Base-by-base conservation (phyloP, 805 yeast genomes). In the Scheffersomyces stipitis region DNA sequence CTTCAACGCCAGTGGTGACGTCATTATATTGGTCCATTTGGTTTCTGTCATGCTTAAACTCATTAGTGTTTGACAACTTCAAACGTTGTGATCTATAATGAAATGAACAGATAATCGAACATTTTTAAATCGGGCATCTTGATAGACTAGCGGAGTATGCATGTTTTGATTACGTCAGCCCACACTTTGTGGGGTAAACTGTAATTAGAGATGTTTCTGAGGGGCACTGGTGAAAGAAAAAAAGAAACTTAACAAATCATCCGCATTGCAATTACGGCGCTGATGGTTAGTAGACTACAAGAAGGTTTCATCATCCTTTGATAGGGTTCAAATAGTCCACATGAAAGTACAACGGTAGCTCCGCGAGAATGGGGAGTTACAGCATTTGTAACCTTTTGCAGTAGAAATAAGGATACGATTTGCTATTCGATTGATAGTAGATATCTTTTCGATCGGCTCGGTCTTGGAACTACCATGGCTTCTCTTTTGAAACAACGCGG, bases 1-100 rank as follows among this genome's bases (percentile, higher is more conserved):
- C 46, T 20, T 20, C 24, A 20, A 20, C 24, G 7, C 24, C 24
- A 20, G 24, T 20, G 24, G 24, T 7, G 24, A 20, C 9, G 24
- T 20, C 7, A 20, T 20, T 20, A 20, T 20, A 20, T 20, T 20
- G 24, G 24, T 20, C 24, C 24, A 20, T 20, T 20, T 7, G 24
- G 24, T 10, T 20, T 20, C 24, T 10, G 7, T 20, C 24, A 20
- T 20, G 24, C 9, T 10, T 7, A 20, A 7, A 10, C 24, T 20
- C 10, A 7, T 10, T 20, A 20, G 24, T 20, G 24, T 20, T 7
- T 20, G 24, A 20, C 24, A 20, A 20, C 24, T 20, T 10, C 10
- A 7, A 20, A 20, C 10, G 24, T 20, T 20, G 24, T 20, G 24
- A 7, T 20, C 24, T 7, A 20, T 10, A 20, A 20, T 10, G 24